Conservation (phyloP, 106 monocot species). For the Dactylorhiza incarnata region DNA sequence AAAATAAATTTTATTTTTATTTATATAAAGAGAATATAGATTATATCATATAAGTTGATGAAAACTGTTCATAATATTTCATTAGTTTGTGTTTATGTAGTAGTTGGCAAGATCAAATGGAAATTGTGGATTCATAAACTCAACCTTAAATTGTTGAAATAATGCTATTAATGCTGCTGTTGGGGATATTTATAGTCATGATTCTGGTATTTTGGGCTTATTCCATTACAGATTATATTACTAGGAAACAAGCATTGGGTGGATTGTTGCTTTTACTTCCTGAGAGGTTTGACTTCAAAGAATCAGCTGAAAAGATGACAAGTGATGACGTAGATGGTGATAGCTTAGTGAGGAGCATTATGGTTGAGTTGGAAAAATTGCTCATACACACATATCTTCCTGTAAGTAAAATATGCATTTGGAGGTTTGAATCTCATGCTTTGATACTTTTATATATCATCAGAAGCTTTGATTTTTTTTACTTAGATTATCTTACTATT, state of each 20-base stretch:
- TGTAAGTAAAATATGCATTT: conserved; percentile 35
- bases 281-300: conserved; percentile 30
- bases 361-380: conserved; percentile 69
- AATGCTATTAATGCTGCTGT: too few relatives aligned
- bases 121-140: too few relatives aligned
- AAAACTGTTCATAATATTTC: too few relatives aligned
- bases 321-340: conserved; percentile 10
- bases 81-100: too few relatives aligned
- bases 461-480: neutral
- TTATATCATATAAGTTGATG: too few relatives aligned
- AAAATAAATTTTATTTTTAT: neutral
- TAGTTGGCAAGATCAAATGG: too few relatives aligned
- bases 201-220: conserved; percentile 9
- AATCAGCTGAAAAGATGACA: conserved; percentile 8
- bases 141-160: too few relatives aligned
- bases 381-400: conserved; percentile 72
- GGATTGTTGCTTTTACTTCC: conserved; percentile 92
- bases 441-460: neutral
- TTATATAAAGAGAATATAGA: too few relatives aligned
- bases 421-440: neutral
- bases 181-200: neutral
- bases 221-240: conserved; percentile 57
- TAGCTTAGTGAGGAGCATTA: conserved; percentile 23
- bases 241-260: conserved; percentile 60
- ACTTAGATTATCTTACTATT: neutral